Percentiles rank a stretch among this genome's conserved stretches.
phyloP scores from a whole-genome alignment of 1,284 basidiomycete genomes.

The Sporisorium reilianum region DNA sequence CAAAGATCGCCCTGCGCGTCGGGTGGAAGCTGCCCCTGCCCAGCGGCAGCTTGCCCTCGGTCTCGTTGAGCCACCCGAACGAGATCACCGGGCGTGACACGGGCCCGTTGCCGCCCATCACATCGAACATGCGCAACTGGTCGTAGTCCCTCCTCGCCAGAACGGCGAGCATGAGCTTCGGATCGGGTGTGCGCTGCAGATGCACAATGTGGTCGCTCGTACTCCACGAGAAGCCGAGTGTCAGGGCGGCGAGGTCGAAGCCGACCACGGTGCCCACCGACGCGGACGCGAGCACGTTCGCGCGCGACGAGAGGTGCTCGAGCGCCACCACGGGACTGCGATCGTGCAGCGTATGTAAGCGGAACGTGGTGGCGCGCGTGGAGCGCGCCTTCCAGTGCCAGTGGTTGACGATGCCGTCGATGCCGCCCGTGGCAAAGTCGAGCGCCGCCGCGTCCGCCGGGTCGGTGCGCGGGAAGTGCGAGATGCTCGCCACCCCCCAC shows the following conservation, averaged over 20 bases:
- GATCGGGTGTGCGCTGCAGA: slow-evolving; percentile 41
- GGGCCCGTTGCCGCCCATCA: slow-evolving; percentile 36
- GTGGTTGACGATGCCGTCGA: slow-evolving; percentile 44
- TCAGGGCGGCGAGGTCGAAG: slow-evolving; percentile 31
- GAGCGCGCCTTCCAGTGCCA: slow-evolving; percentile 37
- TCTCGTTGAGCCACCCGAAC: slow-evolving; percentile 49
- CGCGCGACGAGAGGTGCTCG: slow-evolving; percentile 26
- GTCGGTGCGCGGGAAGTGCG: slow-evolving; percentile 38
- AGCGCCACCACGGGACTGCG: slow-evolving; percentile 30
- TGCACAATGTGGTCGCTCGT: slow-evolving; percentile 48
- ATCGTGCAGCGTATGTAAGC: slow-evolving; percentile 41
- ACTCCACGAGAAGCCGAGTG: slow-evolving; percentile 38
- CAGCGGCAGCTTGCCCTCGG: slow-evolving; percentile 26
- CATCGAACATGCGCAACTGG: slow-evolving; percentile 49
- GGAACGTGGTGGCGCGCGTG: slow-evolving; percentile 9
- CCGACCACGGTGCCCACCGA: slow-evolving; percentile 38
- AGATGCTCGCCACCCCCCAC: slow-evolving; percentile 30
- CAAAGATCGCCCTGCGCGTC: slow-evolving; percentile 34
- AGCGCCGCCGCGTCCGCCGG: slow-evolving; percentile 23
- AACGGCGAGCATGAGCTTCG: slow-evolving; percentile 37
- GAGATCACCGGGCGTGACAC: slow-evolving; percentile 39
- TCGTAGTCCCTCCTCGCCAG: slow-evolving; percentile 44
- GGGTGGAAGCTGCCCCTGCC: slow-evolving; percentile 43
- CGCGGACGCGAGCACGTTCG: slow-evolving; percentile 30
- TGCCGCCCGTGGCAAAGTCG: slow-evolving; percentile 49